Conservation (phyloP, 2,329 filamentous ascomycete genomes). For the Emergomyces orientalis region DNA sequence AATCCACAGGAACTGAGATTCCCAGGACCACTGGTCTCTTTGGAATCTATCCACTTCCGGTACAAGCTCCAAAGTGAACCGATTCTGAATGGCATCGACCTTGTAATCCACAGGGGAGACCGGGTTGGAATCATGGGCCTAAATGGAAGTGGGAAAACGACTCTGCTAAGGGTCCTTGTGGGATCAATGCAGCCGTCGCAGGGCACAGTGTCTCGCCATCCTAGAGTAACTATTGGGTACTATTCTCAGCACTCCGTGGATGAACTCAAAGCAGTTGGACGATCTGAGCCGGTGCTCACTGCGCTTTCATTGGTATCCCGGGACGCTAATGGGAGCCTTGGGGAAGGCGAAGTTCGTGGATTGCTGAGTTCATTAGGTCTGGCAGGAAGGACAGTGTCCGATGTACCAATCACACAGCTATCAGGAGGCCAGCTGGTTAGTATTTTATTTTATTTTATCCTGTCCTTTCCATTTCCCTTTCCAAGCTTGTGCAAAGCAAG, state of each 20-base stretch:
- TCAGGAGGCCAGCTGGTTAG: conserved; percentile 69
- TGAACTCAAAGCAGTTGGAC: conserved; percentile 50
- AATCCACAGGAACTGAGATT: conserved; percentile 62
- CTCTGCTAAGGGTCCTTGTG: conserved; percentile 62
- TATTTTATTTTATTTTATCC: conserved; percentile 21
- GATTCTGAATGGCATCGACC: conserved; percentile 53
- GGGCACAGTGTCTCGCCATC: conserved; percentile 56
- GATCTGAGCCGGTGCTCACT: conserved; percentile 47
- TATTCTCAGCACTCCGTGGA: conserved; percentile 76
- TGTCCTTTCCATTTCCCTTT: conserved; percentile 11
- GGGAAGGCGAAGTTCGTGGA: conserved; percentile 59
- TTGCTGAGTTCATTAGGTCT: conserved; percentile 62
- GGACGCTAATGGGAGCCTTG: conserved; percentile 44
- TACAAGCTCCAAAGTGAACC: conserved; percentile 44
- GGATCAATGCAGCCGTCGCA: conserved; percentile 49
- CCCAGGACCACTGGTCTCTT: conserved; percentile 60
- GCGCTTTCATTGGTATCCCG: conserved; percentile 54
- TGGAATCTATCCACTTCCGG: conserved; percentile 59
- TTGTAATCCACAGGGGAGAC: conserved; percentile 64
- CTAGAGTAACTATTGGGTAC: conserved; percentile 61
- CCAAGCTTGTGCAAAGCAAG: conserved; percentile 13
- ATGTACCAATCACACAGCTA: conserved; percentile 62
- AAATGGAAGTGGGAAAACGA: conserved; percentile 76
- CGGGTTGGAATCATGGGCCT: conserved; percentile 67
- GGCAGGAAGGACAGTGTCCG: conserved; percentile 59